Evolutionary conservation across 2,329 filamentous ascomycete genomes (phyloP), one percentile per base, ranked within the genome.

Genomic region (Pochonia chlamydosporia): DNA sequence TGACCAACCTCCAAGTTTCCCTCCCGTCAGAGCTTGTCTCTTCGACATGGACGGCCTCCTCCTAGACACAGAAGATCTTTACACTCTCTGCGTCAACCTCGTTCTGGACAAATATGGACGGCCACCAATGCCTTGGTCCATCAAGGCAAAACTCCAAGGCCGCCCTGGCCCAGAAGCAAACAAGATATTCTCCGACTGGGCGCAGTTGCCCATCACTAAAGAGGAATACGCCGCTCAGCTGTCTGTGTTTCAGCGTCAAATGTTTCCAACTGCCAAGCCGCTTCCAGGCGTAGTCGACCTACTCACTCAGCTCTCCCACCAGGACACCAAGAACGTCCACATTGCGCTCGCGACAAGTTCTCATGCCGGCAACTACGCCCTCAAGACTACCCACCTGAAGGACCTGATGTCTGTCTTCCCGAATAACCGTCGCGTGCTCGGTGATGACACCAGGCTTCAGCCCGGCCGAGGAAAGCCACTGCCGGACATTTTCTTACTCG

Each of bases 1-100:
- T 39, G 35, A 39, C 33, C 23, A 26, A 23, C 35, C 35, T 18
- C 5, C 35, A 59, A 89, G 85, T 63, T 84, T 90, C 66, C 86
- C 88, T 18, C 82, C 85, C 40, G 77, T 97, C 49, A 81, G 90
- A 57, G 93, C 92, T 56, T 96, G 91, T 68, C 84, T 99, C 54
- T 97, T 99, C 66, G 93, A 99, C 74, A 96, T 97, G 91, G 93
- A 99, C 68, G 93, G 93, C 51, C 84, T 99, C 30, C 81, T 99
- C 18, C 87, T 99, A 63, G 84, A 97, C 68, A 90, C 88, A 28
- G 93, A 97, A 73, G 93, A 97, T 59, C 67, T 82, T 47, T 97
- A 97, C 74, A 93, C 89, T 0, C 64, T 79, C 23, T 86, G 87
- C 67, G 86, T 90, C 51, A 96, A 99, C 69, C 74, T 81, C 21